A percentile compares a stretch with the other conserved stretches of the same genome.
Conservation (phyloP, 495 filamentous ascomycete species). For the Clohesyomyces aquaticus region DNA sequence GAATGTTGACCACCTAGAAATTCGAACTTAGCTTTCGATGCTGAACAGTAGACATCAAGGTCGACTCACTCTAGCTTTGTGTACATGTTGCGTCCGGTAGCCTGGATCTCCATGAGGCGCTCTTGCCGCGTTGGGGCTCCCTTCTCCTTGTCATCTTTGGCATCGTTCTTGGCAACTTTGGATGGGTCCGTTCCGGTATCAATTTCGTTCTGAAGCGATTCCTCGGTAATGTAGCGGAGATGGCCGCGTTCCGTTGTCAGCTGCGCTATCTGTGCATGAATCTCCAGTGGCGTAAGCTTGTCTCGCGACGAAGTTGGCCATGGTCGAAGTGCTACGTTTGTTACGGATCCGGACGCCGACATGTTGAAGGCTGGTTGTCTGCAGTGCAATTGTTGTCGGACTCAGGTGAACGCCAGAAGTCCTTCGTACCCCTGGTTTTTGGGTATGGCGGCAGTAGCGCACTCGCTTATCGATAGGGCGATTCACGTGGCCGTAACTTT, state of each 20-base stretch:
- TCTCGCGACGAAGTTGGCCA: constrained; percentile 39
- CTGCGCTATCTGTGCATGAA: constrained; percentile 40
- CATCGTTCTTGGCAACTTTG: constrained; percentile 51
- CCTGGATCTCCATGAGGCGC: constrained; percentile 55
- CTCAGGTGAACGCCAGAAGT: too few species aligned
- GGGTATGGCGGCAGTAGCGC: too few species aligned
- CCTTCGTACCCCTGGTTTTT: too few species aligned
- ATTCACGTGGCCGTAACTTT: background rate
- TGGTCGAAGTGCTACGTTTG: constrained; percentile 39
- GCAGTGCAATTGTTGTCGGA: constrained; percentile 7
- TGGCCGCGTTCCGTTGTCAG: constrained; percentile 44
- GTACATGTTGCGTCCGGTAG: constrained; percentile 35
- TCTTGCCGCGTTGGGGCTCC: constrained; percentile 46
- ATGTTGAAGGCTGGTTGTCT: constrained; percentile 21
- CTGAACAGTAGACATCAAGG: background rate
- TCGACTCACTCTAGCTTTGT: constrained; percentile 12
- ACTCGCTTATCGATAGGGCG: background rate
- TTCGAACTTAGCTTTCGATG: constrained; percentile 5
- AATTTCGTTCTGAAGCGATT: constrained; percentile 68
- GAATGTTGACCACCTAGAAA: constrained; percentile 57
- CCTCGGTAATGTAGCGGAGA: constrained; percentile 47
- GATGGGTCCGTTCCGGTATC: constrained; percentile 52
- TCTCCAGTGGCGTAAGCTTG: constrained; percentile 16
- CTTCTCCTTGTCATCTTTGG: constrained; percentile 54
- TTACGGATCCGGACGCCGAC: constrained; percentile 6